Evolutionary conservation across 2,329 filamentous ascomycete species (phyloP).

Genomic region (Penicillium sp.): DNA sequence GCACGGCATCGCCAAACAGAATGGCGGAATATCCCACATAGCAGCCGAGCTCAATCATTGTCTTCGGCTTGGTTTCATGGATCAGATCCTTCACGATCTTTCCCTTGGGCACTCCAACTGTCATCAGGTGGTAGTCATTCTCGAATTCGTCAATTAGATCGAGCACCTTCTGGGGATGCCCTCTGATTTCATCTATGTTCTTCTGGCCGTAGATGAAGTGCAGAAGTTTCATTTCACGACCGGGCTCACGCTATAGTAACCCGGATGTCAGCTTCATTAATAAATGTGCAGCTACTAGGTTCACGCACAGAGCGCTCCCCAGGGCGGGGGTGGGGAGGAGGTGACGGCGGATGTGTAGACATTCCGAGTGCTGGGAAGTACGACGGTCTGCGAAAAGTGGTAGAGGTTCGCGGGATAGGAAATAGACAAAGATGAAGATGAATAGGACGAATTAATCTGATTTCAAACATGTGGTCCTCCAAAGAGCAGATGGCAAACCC

Average conservation of each 20-base stretch:
- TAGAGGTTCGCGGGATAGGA: background rate
- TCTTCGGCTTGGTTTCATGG: conserved; percentile 60
- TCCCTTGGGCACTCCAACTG: conserved; percentile 73
- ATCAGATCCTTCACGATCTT: conserved; percentile 69
- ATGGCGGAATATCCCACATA: conserved; percentile 82
- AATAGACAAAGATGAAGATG: background rate
- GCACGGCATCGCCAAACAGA: conserved; percentile 67
- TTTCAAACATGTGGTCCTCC: background rate
- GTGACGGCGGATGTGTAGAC: conserved; percentile 4
- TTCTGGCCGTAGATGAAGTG: conserved; percentile 65
- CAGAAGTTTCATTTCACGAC: conserved; percentile 70
- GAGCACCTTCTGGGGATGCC: conserved; percentile 63
- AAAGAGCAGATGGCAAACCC: too few relatives aligned
- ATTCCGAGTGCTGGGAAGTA: conserved; percentile 2
- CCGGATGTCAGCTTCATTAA: background rate
- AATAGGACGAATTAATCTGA: background rate
- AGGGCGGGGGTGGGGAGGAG: conserved; percentile 5
- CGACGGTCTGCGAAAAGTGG: background rate
- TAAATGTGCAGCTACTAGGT: background rate
- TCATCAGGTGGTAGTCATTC: conserved; percentile 71
- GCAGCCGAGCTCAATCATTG: conserved; percentile 76
- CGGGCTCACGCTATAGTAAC: conserved; percentile 54
- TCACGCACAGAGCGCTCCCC: conserved; percentile 12
- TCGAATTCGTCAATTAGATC: conserved; percentile 69
- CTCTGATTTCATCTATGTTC: conserved; percentile 62